phyloP scores from a whole-genome alignment of 2,329 filamentous ascomycete species.

The Arthrobotrys sphaeroides region DNA sequence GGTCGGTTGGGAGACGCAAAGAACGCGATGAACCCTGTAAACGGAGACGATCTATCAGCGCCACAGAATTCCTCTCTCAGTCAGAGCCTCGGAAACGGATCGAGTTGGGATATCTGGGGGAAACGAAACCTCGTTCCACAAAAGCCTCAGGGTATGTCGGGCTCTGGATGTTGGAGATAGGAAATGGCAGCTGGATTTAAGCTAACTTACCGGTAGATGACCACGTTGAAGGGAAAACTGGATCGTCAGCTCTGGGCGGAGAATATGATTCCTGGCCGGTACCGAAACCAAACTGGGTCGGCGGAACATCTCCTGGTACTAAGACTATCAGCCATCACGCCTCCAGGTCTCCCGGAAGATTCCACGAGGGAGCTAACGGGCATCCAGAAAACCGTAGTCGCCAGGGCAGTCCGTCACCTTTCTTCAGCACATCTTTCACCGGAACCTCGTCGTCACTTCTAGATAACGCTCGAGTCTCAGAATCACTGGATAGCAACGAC shows the following conservation, averaged over 20 bases:
- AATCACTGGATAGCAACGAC: slow-evolving; percentile 42
- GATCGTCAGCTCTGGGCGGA: slow-evolving; percentile 56
- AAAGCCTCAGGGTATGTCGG: slow-evolving; percentile 37
- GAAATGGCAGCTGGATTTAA: neutral
- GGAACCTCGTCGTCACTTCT: slow-evolving; percentile 41
- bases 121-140: slow-evolving; percentile 40
- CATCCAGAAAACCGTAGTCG: slow-evolving; percentile 47
- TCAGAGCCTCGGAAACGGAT: slow-evolving; percentile 50
- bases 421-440: slow-evolving; percentile 51
- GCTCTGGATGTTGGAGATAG: neutral
- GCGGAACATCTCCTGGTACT: slow-evolving; percentile 57
- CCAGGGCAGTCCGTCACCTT: slow-evolving; percentile 44
- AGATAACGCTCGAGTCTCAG: slow-evolving; percentile 47
- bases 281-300: slow-evolving; percentile 56
- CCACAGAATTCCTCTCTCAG: slow-evolving; percentile 40
- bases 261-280: slow-evolving; percentile 57
- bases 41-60: slow-evolving; percentile 35
- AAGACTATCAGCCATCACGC: slow-evolving; percentile 53
- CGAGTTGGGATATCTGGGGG: slow-evolving; percentile 52
- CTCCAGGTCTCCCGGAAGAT: slow-evolving; percentile 56
- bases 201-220: slow-evolving; percentile 27
- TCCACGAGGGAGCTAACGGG: slow-evolving; percentile 52
- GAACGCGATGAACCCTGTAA: slow-evolving; percentile 13
- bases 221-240: slow-evolving; percentile 57
- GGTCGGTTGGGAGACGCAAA: slow-evolving; percentile 50